Evolutionary conservation across 371 early-diverging fungal genomes (phyloP), one percentile per base, ranked within the genome.

Genomic region (Lichtheimia ramosa): DNA sequence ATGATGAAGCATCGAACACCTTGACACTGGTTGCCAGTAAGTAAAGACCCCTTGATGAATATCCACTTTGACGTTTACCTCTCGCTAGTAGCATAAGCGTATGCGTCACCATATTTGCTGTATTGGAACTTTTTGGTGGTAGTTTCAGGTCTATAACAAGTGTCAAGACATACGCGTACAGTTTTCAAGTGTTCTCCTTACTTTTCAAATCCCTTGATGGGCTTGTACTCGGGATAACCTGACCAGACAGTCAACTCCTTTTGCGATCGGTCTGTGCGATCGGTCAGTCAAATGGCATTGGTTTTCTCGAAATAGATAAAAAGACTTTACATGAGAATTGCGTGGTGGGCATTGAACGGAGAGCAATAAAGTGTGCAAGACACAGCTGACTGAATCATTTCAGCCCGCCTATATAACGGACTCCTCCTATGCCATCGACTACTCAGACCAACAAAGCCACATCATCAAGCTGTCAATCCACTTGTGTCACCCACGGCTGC

Each of bases 91-190:
- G 89, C 85, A 79, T 90, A 91, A 43, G 93, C 95, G 60, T 93
- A 81, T 58, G 76, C 84, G 54, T 78, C 74, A 39, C 96, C 96
- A 59, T 94, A 81, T 68, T 87, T 87, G 77, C 92, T 92, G 79
- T 95, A 95, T 61, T 82, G 81, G 61, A 94, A 88, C 28, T 82
- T 74, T 67, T 87, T 86, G 40, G 84, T 77, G 49, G 82, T 79
- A 39, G 82, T 83, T 39, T 75, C 64, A n/a, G 88, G 88, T 67
- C 87, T 85, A 55, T n/a, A 24, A 48, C 10, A 56, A 2, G 34
- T 6, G 34, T 34, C 34, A 34, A 21, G 7, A 6, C 8, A 3
- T 28, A 28, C 16, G 7, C 27, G 13, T 16, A 25, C 51, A 50
- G 6, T 16, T 24, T 24, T 21, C 5, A 14, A 50, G n/a, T 15